phyloP scores from a whole-genome alignment of 2,329 filamentous ascomycete genomes.

The Nectriaceae sp. region DNA sequence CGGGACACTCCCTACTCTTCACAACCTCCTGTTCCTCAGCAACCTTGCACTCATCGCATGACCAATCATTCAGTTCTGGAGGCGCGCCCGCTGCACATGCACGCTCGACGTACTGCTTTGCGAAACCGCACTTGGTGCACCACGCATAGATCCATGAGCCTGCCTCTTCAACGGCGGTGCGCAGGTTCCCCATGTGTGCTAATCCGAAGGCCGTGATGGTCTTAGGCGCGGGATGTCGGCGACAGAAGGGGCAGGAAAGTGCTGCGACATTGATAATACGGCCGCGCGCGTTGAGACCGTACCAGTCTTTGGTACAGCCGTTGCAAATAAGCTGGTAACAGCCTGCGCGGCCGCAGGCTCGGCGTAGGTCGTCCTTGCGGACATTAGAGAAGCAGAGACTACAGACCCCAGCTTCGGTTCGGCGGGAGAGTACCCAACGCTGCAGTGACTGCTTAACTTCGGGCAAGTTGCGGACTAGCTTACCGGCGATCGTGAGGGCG shows the following conservation, averaged over 20 bases:
- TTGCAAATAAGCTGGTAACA: constrained; percentile 47
- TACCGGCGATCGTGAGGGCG: constrained; percentile 37
- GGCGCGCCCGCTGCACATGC: constrained; percentile 45
- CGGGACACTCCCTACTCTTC: constrained; percentile 35
- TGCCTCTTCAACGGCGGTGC: constrained; percentile 39
- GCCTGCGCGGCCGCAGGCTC: constrained; percentile 47
- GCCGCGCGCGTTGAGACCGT: constrained; percentile 46
- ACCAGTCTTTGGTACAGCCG: constrained; percentile 45
- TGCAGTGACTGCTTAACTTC: constrained; percentile 37
- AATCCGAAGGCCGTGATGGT: constrained; percentile 40
- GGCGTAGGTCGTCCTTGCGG: constrained; percentile 38
- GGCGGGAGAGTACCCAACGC: constrained; percentile 39
- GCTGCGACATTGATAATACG: constrained; percentile 49
- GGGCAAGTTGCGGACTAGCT: constrained; percentile 43
- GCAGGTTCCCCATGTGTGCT: constrained; percentile 39
- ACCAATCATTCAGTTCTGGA: constrained; percentile 39
- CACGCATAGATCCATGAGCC: constrained; percentile 50
- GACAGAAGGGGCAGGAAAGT: constrained; percentile 52
- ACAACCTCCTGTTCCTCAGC: background rate
- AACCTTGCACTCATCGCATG: constrained; percentile 41
- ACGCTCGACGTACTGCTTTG: constrained; percentile 43
- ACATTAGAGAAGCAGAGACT: constrained; percentile 47
- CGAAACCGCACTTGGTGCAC: constrained; percentile 46
- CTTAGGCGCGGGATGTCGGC: constrained; percentile 41
- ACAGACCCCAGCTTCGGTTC: constrained; percentile 41